Conservation (phyloP, 768 basidiomycete genomes). For the Multifurca ochricompacta region DNA sequence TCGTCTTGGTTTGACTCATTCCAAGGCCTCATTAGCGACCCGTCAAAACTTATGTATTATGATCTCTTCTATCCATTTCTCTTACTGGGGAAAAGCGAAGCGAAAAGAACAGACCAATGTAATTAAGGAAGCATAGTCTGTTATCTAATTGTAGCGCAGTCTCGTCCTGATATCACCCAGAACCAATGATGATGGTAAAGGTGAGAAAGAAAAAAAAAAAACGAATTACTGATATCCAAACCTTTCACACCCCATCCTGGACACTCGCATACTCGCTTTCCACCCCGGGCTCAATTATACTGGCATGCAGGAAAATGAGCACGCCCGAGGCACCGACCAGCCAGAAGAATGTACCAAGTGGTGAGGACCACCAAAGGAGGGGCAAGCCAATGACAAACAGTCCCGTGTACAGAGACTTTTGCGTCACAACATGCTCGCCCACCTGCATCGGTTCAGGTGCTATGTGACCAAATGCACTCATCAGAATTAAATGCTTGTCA, state of each 20-base stretch:
- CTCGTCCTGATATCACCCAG: too few species aligned
- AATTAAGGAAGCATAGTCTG: too few species aligned
- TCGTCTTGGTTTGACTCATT: too few species aligned
- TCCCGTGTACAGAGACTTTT: constrained; percentile 78
- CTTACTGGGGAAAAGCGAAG: too few species aligned
- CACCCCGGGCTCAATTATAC: constrained; percentile 86
- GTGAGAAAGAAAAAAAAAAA: neutral
- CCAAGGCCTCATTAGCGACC: too few species aligned
- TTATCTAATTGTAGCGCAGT: too few species aligned
- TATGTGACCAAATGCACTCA: constrained; percentile 28
- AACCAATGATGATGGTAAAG: neutral
- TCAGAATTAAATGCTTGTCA: neutral
- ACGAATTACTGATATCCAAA: neutral
- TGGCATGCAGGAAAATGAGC: constrained; percentile 81
- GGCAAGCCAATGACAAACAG: constrained; percentile 92
- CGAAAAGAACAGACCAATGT: too few species aligned
- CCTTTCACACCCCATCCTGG: constrained; percentile 46
- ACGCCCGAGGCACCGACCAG: constrained; percentile 81
- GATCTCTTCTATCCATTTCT: too few species aligned
- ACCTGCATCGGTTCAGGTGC: constrained; percentile 82
- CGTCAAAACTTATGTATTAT: too few species aligned
- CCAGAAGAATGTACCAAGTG: constrained; percentile 87
- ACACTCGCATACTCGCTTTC: constrained; percentile 87
- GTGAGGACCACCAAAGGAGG: constrained; percentile 71
- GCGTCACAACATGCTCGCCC: constrained; percentile 75